A percentile compares a stretch with the other conserved stretches of the same genome.
phyloP scores from a whole-genome alignment of 116 monocot genomes.

The Dioscorea cayenensis region DNA sequence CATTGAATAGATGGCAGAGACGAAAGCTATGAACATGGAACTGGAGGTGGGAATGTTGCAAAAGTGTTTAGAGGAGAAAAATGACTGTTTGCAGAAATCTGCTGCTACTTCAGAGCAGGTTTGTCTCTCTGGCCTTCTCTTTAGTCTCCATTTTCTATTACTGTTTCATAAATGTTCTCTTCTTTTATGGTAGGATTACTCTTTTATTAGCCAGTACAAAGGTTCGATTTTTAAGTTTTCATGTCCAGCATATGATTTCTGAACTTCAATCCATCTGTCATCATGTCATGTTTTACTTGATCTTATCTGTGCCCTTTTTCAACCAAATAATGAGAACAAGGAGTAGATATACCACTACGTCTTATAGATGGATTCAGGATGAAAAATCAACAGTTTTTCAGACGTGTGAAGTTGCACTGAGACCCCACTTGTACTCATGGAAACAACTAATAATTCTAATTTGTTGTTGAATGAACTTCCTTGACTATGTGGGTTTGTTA shows the following conservation, averaged over 20 bases:
- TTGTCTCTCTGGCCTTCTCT: neutral
- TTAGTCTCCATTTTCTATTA: neutral
- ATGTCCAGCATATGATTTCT: neutral
- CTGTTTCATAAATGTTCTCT: neutral
- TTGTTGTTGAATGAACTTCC: too few species aligned
- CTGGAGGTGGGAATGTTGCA: conserved; percentile 39
- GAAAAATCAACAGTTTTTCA: too few species aligned
- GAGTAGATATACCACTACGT: too few species aligned
- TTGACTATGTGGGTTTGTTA: too few species aligned
- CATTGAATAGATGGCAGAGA: conserved; percentile 40
- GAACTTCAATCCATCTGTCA: neutral
- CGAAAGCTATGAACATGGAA: conserved; percentile 53
- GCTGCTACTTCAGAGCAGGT: conserved; percentile 33
- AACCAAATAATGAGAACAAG: too few species aligned
- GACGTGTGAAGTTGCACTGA: too few species aligned
- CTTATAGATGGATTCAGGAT: too few species aligned
- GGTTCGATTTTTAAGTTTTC: neutral
- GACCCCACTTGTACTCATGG: too few species aligned
- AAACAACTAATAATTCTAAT: too few species aligned
- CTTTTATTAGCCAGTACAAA: too few species aligned
- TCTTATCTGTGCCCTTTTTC: neutral
- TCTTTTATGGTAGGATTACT: neutral
- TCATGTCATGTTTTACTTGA: neutral
- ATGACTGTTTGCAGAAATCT: conserved; percentile 31
- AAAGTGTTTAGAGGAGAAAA: conserved; percentile 29